A percentile compares a stretch with the other conserved stretches of the same genome.
Conservation (phyloP, 1,139 yeast species). For the Candida freyschussii region DNA sequence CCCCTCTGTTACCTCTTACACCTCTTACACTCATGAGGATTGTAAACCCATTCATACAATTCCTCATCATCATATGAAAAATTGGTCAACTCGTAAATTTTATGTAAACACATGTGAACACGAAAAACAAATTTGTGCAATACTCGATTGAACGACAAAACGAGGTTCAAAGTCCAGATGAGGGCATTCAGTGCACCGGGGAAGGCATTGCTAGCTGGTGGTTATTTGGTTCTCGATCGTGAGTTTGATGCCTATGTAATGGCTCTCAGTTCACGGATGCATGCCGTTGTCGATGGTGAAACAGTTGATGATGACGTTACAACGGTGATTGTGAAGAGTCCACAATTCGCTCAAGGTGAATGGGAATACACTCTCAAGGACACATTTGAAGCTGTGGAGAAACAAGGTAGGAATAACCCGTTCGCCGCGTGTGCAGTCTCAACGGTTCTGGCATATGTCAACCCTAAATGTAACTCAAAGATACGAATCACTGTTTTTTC, state of each 20-base stretch:
- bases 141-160: conserved; percentile 2
- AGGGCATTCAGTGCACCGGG: conserved; percentile 83
- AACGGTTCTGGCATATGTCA: conserved; percentile 50
- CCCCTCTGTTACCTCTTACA: no score
- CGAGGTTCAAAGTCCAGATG: conserved; percentile 1
- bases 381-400: conserved; percentile 23
- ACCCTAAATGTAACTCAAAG: conserved; percentile 29
- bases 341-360: conserved; percentile 68
- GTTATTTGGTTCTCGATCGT: conserved; percentile 84
- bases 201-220: conserved; percentile 90
- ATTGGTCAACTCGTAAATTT: no score
- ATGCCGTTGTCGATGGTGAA: conserved; percentile 48
- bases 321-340: conserved; percentile 52
- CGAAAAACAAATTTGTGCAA: conserved; percentile 1
- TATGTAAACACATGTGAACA: no score
- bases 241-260: conserved; percentile 72
- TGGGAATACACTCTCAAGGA: conserved; percentile 52
- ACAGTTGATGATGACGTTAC: conserved; percentile 16
- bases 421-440: conserved; percentile 63
- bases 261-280: conserved; percentile 88
- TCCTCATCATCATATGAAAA: no score
- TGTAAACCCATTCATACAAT: no score
- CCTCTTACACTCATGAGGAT: no score
- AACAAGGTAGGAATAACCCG: conserved; percentile 51
- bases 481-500: conserved; percentile 65